A percentile compares a stretch with the other conserved stretches of the same genome.
phyloP scores from a whole-genome alignment of 2,329 filamentous ascomycete species.

The Aspergillus sergii region DNA sequence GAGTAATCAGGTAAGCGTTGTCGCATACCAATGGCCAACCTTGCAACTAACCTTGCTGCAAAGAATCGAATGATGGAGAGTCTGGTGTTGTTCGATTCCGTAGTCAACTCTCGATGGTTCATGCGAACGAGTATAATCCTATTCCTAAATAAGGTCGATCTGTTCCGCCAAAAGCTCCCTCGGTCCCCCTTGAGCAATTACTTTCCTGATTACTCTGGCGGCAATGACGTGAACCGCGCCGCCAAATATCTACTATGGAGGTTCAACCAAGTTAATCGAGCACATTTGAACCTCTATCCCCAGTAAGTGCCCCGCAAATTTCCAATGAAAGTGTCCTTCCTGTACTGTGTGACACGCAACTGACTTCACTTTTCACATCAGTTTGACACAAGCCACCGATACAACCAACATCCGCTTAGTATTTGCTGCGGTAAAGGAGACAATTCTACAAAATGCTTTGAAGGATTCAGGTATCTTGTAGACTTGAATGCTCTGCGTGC shows the following conservation, averaged over 20 bases:
- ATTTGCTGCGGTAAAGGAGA: slow-evolving; percentile 98
- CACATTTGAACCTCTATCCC: slow-evolving; percentile 93
- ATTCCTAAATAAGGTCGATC: slow-evolving; percentile 98
- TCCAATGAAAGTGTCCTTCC: neutral
- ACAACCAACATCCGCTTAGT: slow-evolving; percentile 97
- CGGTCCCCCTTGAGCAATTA: slow-evolving; percentile 91
- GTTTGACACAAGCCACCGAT: slow-evolving; percentile 96
- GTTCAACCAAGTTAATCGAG: slow-evolving; percentile 97
- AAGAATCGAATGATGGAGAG: slow-evolving; percentile 99
- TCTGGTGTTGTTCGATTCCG: slow-evolving; percentile 91
- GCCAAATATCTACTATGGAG: slow-evolving; percentile 98
- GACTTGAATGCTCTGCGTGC: neutral
- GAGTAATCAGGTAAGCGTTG: slow-evolving; percentile 80
- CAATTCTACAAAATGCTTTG: slow-evolving; percentile 95
- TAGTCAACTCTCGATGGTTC: slow-evolving; percentile 98
- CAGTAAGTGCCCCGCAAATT: slow-evolving; percentile 67
- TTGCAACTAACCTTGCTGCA: slow-evolving; percentile 14
- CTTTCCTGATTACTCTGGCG: slow-evolving; percentile 96
- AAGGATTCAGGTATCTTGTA: slow-evolving; percentile 96
- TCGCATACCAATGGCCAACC: neutral
- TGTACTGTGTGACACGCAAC: neutral
- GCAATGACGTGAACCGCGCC: slow-evolving; percentile 96
- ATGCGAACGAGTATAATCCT: slow-evolving; percentile 98
- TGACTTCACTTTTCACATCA: slow-evolving; percentile 46
- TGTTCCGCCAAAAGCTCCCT: slow-evolving; percentile 92